Evolutionary conservation across 495 filamentous ascomycete genomes (phyloP), one percentile per base, ranked within the genome.

Genomic region (Alectoria sarmentosa): DNA sequence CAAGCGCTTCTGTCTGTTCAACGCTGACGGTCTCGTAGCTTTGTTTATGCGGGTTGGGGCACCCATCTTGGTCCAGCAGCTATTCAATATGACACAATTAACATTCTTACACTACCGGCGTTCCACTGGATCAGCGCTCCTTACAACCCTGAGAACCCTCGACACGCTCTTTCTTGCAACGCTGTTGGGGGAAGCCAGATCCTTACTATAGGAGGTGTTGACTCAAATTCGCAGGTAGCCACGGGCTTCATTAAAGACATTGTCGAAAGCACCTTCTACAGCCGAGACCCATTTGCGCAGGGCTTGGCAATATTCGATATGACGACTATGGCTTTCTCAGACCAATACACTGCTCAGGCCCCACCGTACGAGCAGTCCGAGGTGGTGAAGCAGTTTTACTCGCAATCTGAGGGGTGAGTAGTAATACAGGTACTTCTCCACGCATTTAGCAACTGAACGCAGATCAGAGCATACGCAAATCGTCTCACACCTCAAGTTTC

Each of bases 101-200:
- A 57, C 19, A 70, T 82, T 21, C 72, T 81, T 17, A 76, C 74
- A 49, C 63, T 82, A 3, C 79, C 79, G 0, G 78, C 77, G n/a
- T 82, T 81, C 54, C 66, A 73, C 41, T 81, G 79, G 73, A 73
- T 76, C 30, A 68, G 69, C 41, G 70, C 72, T 7, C 58, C 72
- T 6, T 67, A 69, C 44, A 38, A 38, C n/a, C 65, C 67, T 4
- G 46, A 66, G n/a, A 52, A 67, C 39, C 69, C 67, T 15, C 66
- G 65, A 36, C 32, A 61, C 15, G 59, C 14, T 19, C 65, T 63
- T 10, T 66, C 62, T 11, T 71, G 69, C 26, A 49, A 69, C 8
- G 62, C 54, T 23, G 66, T 70, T 10, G 70, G 69, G 10, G 64
- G 60, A 9, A 67, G 69, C 37, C 70, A 72, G 28, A 69, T 72